Evolutionary conservation across 768 basidiomycete genomes (phyloP).

Genomic region (Hypholoma sublateritium): DNA sequence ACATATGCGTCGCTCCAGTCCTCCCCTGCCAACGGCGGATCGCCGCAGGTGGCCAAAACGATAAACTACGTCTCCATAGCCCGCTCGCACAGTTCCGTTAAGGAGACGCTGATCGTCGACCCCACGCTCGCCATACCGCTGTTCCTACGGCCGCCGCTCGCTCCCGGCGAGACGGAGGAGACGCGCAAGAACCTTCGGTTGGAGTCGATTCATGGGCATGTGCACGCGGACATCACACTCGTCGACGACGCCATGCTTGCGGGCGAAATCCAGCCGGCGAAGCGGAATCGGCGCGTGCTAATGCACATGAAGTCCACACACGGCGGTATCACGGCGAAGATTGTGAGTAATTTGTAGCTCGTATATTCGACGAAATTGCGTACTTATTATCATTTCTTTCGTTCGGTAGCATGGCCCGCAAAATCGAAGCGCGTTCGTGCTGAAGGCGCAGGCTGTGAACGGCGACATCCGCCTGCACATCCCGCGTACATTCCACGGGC

Average conservation of each 20-base stretch:
- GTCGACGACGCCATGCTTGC: conserved; percentile 9
- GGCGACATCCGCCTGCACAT: conserved; percentile 36
- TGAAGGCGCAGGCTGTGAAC: conserved; percentile 23
- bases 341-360: conserved; percentile 18
- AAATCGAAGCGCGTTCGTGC: conserved; percentile 23
- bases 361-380: neutral
- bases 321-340: conserved; percentile 27
- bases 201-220: conserved; percentile 28
- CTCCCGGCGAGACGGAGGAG: conserved; percentile 24
- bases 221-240: conserved; percentile 24
- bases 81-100: conserved; percentile 25
- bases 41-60: conserved; percentile 16
- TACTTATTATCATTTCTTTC: neutral
- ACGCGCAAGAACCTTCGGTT: conserved; percentile 28
- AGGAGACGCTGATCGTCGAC: conserved; percentile 28
- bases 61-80: conserved; percentile 28
- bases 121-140: conserved; percentile 26
- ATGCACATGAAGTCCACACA: conserved; percentile 28
- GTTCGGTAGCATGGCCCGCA: conserved; percentile 16
- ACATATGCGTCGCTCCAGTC: conserved; percentile 30
- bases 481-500: conserved; percentile 41
- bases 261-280: conserved; percentile 8
- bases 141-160: conserved; percentile 25
- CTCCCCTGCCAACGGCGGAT: neutral
- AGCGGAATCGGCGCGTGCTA: conserved; percentile 18